Evolutionary conservation across 768 basidiomycete species (phyloP), one percentile per base, ranked within the genome.

Genomic region (Crassisporium funariophilum): DNA sequence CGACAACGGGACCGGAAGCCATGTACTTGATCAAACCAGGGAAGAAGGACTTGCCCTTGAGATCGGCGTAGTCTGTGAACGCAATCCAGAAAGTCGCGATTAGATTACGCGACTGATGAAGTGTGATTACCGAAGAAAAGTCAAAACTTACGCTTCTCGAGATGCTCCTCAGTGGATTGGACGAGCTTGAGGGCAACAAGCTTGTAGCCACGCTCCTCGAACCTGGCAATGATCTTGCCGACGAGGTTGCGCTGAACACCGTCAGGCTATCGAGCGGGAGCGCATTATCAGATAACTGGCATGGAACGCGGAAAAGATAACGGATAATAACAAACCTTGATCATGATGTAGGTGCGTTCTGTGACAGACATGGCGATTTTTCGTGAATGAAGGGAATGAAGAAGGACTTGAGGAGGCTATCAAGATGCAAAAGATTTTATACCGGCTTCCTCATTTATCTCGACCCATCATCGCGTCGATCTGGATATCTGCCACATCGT

Each of bases 341-440:
- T 82, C 95, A 98, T 98, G 79, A 98, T 98, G 78, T 95, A 98
- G 71, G 95, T 95, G 71, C 91, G 92, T 69, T 98, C 94, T 43
- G 55, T 61, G 66, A 71, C 70, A 58, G 90, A 85, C 87, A 88
- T 88, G 66, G 58, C 68, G 54, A 63, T 41, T 56, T 53, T 45
- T 40, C 34, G 53, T 56, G 44, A 62, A 52, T 57, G 53, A 59
- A 57, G 55, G 58, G 58, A 56, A 64, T 57, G 60, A 56, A 57
- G 52, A 64, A 58, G 57, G 54, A 51, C 54, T 48, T 49, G 48
- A 42, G 44, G 43, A 46, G 50, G 46, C 53, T 57, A 58, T 59
- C 43, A 55, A 49, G 50, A 57, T 47, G 35, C 29, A 51, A 49
- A 41, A 51, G 54, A 52, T 55, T 56, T 58, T 52, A n/a, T 50